Percentiles rank a stretch among this genome's conserved stretches.
Evolutionary conservation across 495 filamentous ascomycete genomes (phyloP).

Genomic region (Aspergillus sclerotioniger): DNA sequence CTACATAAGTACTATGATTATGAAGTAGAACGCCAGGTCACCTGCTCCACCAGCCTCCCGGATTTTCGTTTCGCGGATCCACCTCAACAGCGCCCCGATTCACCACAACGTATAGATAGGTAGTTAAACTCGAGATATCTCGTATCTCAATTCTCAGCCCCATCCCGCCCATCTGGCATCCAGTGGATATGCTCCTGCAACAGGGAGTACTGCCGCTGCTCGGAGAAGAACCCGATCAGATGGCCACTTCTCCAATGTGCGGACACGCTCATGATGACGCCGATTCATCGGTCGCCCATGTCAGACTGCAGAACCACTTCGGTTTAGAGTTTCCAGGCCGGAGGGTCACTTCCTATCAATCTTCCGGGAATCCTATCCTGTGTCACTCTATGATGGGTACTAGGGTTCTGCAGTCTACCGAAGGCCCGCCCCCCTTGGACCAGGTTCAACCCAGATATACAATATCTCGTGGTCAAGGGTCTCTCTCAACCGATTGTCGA

Average conservation of each 20-base stretch:
- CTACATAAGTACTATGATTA: too few relatives aligned
- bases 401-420: conserved; percentile 1
- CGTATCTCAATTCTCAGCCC: too few relatives aligned
- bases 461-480: background rate
- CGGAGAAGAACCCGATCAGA: too few relatives aligned
- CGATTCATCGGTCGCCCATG: background rate
- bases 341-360: conserved; percentile 3
- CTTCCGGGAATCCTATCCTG: background rate
- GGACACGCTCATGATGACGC: background rate
- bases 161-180: too few relatives aligned
- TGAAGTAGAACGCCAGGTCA: conserved; percentile 17
- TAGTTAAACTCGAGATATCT: too few relatives aligned
- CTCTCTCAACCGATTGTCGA: background rate
- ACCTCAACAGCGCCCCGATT: background rate
- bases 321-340: background rate
- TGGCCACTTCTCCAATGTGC: background rate
- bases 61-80: conserved; percentile 3
- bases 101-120: too few relatives aligned
- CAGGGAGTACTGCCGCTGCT: too few relatives aligned
- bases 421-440: background rate
- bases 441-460: background rate
- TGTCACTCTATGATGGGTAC: background rate
- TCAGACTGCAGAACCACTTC: background rate
- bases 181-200: too few relatives aligned
- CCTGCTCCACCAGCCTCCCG: conserved; percentile 18